Percentiles rank a stretch among this genome's conserved stretches.
Conservation (phyloP, 2,329 filamentous ascomycete species). For the Colletotrichum sidae region DNA sequence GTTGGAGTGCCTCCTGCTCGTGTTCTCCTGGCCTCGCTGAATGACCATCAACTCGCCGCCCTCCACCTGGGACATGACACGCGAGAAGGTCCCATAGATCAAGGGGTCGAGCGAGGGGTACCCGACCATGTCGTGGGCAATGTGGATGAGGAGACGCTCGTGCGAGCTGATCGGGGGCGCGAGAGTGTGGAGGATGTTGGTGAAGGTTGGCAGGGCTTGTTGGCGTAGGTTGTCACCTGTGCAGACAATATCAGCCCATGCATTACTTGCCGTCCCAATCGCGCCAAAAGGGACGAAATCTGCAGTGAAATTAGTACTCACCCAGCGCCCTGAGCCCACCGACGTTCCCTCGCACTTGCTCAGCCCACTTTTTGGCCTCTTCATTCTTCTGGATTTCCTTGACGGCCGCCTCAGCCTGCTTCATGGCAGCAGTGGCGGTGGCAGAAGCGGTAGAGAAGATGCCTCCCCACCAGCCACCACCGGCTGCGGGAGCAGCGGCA, state of each 20-base stretch:
- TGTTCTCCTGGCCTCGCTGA: constrained; percentile 89
- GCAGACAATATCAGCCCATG: constrained; percentile 8
- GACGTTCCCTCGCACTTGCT: constrained; percentile 92
- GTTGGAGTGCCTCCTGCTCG: constrained; percentile 72
- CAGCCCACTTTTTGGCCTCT: constrained; percentile 95
- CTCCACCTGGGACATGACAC: constrained; percentile 99
- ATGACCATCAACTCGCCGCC: constrained; percentile 94
- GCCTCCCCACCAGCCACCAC: constrained; percentile 91
- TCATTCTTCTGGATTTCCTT: constrained; percentile 97
- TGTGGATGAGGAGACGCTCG: constrained; percentile 96
- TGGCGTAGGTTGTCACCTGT: constrained; percentile 87
- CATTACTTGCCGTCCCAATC: background rate
- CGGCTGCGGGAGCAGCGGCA: constrained; percentile 46
- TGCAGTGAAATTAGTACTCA: constrained; percentile 53
- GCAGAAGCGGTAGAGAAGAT: constrained; percentile 85
- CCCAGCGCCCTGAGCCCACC: constrained; percentile 80
- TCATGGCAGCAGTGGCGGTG: constrained; percentile 86
- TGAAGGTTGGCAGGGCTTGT: constrained; percentile 92
- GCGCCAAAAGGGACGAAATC: constrained; percentile 1
- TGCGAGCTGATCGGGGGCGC: constrained; percentile 97
- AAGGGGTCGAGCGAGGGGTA: constrained; percentile 95
- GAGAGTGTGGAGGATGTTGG: constrained; percentile 92
- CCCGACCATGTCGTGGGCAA: constrained; percentile 93
- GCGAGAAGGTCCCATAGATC: constrained; percentile 90
- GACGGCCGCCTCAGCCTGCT: constrained; percentile 91